A percentile compares a stretch with the other conserved stretches of the same genome.
Evolutionary conservation across 129 eudicot species (phyloP).

Genomic region (Smallanthus sonchifolius): DNA sequence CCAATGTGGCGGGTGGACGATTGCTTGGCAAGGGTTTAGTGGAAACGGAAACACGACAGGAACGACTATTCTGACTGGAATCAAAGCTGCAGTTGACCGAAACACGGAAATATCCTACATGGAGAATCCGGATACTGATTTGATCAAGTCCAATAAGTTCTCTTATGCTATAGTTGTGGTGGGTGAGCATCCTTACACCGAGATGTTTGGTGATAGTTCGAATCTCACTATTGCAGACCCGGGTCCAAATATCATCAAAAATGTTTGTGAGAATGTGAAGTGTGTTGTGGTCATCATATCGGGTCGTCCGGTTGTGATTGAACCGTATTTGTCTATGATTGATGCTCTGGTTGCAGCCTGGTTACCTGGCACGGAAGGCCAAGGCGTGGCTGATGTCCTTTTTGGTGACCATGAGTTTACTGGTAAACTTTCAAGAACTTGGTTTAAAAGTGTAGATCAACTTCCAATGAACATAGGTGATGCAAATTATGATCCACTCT

Average conservation of each 20-base stretch:
- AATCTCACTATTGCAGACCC: constrained; percentile 57
- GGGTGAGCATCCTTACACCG: constrained; percentile 68
- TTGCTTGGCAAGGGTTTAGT: constrained; percentile 71
- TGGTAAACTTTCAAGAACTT: constrained; percentile 57
- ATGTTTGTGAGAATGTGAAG: constrained; percentile 45
- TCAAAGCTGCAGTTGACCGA: constrained; percentile 41
- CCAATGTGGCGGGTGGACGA: constrained; percentile 82
- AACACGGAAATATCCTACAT: constrained; percentile 40
- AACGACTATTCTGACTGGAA: constrained; percentile 59
- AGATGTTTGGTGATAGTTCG: constrained; percentile 57
- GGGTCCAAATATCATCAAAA: constrained; percentile 50
- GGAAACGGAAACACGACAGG: constrained; percentile 54
- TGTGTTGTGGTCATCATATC: constrained; percentile 61
- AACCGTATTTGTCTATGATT: constrained; percentile 48
- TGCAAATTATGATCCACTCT: constrained; percentile 55
- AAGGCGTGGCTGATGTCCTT: constrained; percentile 71
- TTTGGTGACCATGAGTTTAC: constrained; percentile 58
- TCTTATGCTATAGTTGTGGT: constrained; percentile 56
- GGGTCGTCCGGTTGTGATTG: constrained; percentile 59
- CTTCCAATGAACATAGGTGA: constrained; percentile 69
- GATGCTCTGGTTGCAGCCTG: constrained; percentile 77
- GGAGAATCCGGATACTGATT: constrained; percentile 44
- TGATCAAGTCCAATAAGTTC: constrained; percentile 42
- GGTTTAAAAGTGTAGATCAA: constrained; percentile 65
- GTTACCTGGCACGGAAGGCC: constrained; percentile 75